Evolutionary conservation across 495 filamentous ascomycete species (phyloP), one percentile per base, ranked within the genome.

Genomic region (Thermothielavioides terrestris): DNA sequence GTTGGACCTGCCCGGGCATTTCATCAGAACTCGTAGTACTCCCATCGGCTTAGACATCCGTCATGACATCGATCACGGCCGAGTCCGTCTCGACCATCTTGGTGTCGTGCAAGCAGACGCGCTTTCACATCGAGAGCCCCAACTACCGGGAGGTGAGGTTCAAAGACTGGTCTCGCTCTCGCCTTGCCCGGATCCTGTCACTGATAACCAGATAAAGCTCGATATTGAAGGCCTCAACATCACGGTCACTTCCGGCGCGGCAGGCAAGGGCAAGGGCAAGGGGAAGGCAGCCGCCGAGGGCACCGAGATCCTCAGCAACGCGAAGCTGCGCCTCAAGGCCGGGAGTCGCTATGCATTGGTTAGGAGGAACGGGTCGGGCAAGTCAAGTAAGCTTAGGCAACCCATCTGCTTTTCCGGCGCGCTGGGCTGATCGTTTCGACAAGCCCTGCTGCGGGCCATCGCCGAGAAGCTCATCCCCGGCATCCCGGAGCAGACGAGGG

Each of bases 401-500:
- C 3, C n/a, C 11, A 32, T 1, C 21, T 47, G 4, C 25, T 3
- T 1, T 23, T n/a, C 10, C 2, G 6, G 28, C 14, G 4, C 2
- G n/a, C 7, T 25, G 14, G 37, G 11, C 27, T 44, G 18, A 36
- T 4, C 20, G 14, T 31, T 10, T 15, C 37, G 9, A 6, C 1
- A 31, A 86, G 83, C 86, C 2, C 66, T 92, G 20, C 65, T 90
- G 28, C 77, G 79, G 49, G 83, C 87, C 17, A 80, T 92, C 47
- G 84, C 80, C 9, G 79, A 88, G 45, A 87, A 87, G 57, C 72
- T 88, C 30, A 85, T 92, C 35, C 86, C 87, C 1, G 85, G 85
- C 1, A 85, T 92, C 46, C 81, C 85, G 1, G 79, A 81, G 58
- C 66, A 76, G 25, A 81, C 81, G 4, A 67, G 83, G 10, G 75